These are phyloP conservation scores for Bipolaris zeicola DNA, from an alignment of 2,329 filamentous ascomycete species.

Conservation along the genomic window DNA sequence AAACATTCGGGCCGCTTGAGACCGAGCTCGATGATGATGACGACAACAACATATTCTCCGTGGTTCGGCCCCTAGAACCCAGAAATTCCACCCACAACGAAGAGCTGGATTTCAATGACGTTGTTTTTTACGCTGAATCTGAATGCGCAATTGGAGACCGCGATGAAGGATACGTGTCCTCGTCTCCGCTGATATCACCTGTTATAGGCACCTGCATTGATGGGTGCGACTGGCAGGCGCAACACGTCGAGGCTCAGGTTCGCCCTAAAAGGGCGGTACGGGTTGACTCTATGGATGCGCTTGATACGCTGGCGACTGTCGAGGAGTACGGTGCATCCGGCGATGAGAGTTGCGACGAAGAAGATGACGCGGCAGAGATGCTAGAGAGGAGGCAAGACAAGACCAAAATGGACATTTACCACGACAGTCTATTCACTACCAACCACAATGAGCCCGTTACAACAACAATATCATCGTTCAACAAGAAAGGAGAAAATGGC, in stretches of 20 bases:
- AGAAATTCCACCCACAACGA: not conserved
- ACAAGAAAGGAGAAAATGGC: too few species aligned
- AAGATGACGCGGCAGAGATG: not conserved
- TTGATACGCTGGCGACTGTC: not conserved
- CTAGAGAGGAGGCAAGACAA: not conserved
- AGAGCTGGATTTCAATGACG: constrained; percentile 13
- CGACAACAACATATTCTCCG: not conserved
- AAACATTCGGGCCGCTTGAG: not conserved
- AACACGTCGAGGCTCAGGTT: not conserved
- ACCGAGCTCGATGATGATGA: not conserved
- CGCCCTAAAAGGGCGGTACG: not conserved
- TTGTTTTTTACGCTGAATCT: constrained; percentile 4
- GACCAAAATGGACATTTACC: too few species aligned
- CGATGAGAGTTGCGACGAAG: not conserved
- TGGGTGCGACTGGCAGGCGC: not conserved
- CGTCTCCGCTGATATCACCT: constrained; percentile 9
- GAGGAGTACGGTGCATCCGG: not conserved
- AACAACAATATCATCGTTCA: not conserved
- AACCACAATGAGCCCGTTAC: not conserved
- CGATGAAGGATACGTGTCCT: constrained; percentile 18
- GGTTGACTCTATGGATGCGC: constrained; percentile 12
- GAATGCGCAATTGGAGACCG: not conserved
- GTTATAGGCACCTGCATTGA: not conserved
- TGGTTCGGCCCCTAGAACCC: not conserved
- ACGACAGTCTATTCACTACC: not conserved